A percentile compares a stretch with the other conserved stretches of the same genome.
These are phyloP conservation scores for Lachnellula suecica DNA, from an alignment of 2,329 filamentous ascomycete species.

Conservation along the genomic window DNA sequence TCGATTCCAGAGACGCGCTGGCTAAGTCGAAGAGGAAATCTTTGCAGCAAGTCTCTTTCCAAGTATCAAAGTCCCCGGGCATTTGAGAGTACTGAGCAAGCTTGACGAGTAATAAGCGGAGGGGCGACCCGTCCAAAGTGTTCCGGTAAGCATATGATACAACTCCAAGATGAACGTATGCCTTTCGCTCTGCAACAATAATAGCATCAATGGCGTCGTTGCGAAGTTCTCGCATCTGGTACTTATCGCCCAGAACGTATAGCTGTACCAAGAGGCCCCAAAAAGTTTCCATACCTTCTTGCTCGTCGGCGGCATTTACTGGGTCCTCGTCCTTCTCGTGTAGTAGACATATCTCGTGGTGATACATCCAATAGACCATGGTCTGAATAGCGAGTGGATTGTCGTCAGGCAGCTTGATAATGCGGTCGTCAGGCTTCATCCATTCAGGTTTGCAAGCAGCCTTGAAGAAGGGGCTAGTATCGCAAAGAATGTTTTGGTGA, in stretches of 20 bases:
- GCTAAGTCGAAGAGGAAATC: neutral
- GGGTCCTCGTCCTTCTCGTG: neutral
- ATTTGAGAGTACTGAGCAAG: neutral
- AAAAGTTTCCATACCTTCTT: neutral
- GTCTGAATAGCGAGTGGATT: neutral
- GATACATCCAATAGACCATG: constrained; percentile 1
- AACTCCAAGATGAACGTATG: neutral
- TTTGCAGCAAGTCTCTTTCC: neutral
- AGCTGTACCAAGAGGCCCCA: neutral
- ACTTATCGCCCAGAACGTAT: neutral
- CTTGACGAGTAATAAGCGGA: neutral
- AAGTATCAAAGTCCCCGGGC: neutral
- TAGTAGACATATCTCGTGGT: neutral
- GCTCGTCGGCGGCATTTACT: too few relatives aligned
- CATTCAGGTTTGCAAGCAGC: constrained; percentile 11
- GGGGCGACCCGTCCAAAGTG: neutral
- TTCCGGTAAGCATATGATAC: neutral
- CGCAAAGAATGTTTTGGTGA: constrained; percentile 16
- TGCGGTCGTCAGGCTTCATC: neutral
- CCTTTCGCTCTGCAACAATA: neutral
- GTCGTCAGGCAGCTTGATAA: constrained; percentile 7
- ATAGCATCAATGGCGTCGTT: constrained; percentile 13
- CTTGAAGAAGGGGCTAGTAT: constrained; percentile 10
- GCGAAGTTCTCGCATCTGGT: neutral
- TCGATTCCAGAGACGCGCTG: neutral